Evolutionary conservation across 805 yeast genomes (phyloP), one percentile per base, ranked within the genome.

Genomic region (Saitoella complicata): DNA sequence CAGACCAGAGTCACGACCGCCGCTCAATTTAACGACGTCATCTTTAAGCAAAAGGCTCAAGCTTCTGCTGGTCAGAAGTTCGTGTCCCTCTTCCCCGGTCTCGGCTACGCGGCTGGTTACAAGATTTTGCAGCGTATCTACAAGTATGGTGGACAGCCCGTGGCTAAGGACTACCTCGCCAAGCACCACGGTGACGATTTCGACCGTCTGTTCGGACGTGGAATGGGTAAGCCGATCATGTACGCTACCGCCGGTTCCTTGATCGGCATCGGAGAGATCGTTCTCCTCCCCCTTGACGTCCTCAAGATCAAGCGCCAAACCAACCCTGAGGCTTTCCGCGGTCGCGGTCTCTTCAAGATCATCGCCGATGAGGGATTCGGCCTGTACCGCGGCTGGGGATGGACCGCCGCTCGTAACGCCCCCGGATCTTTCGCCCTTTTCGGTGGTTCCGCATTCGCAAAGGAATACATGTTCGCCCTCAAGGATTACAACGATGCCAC

Each of bases 391-490:
- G 99, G 99, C 53, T 87, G 96, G 94, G 97, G 96, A 47, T 91
- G 99, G 99, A 91, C 99, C 48, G 94, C 94, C 55, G 99, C 99
- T 39, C 80, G 99, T 75, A 91, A 91, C 62, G 96, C 97, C 2
- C 99, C 99, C 36, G 99, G 99, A 48, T 85, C 95, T 1, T 91
- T 91, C 60, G 95, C 97, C 11, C 70, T 91, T 46, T 91, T 91
- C 55, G 99, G 99, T 55, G 99, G 97, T 67, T 86, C 88, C 60
- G 95, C 99, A 10, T 91, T 91, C 61, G 97, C 98, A 49, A 91
- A 91, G 68, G 99, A 91, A 67, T 91, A 84, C 68, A 75, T 91
- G 48, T 76, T 85, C 55, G 87, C 87, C 10, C 72, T 91, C 57
- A 59, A 70, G 54, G 98, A 91, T 67, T 86, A 91, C 69, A 71